A percentile compares a stretch with the other conserved stretches of the same genome.
Evolutionary conservation across 2,329 filamentous ascomycete species (phyloP).

Genomic region (Aspergillus sp.): DNA sequence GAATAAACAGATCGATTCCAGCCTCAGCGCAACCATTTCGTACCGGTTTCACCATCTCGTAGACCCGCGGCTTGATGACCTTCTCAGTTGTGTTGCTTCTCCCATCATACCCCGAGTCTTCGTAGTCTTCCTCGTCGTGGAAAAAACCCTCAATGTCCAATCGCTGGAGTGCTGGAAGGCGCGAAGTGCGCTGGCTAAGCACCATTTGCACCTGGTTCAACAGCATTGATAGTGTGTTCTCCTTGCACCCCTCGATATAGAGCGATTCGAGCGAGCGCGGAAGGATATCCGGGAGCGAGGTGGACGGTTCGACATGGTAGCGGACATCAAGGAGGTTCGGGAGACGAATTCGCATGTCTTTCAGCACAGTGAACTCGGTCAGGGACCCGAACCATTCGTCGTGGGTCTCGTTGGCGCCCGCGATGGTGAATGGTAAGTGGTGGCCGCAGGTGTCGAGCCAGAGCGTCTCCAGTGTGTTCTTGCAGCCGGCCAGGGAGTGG

Average conservation of each 20-base stretch:
- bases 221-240: constrained; percentile 19
- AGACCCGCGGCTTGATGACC: constrained; percentile 17
- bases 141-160: constrained; percentile 24
- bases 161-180: constrained; percentile 11
- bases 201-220: constrained; percentile 17
- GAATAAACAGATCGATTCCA: constrained; percentile 17
- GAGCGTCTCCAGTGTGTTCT: constrained; percentile 17
- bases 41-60: constrained; percentile 18
- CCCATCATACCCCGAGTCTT: constrained; percentile 11
- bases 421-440: constrained; percentile 23
- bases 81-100: constrained; percentile 2
- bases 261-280: constrained; percentile 18
- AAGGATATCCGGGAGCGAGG: constrained; percentile 16
- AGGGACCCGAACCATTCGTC: constrained; percentile 27
- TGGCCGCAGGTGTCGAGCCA: constrained; percentile 24
- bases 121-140: constrained; percentile 18
- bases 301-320: constrained; percentile 19
- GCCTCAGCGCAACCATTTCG: constrained; percentile 13
- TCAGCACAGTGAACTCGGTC: constrained; percentile 19
- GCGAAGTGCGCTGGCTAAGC: constrained; percentile 13
- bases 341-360: constrained; percentile 24
- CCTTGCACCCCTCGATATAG: constrained; percentile 24
- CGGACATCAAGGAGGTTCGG: constrained; percentile 25
- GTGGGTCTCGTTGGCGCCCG: constrained; percentile 21
- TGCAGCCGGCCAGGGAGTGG: constrained; percentile 17